phyloP scores from a whole-genome alignment of 2,329 filamentous ascomycete genomes.

The Didymosphaeria variabile region DNA sequence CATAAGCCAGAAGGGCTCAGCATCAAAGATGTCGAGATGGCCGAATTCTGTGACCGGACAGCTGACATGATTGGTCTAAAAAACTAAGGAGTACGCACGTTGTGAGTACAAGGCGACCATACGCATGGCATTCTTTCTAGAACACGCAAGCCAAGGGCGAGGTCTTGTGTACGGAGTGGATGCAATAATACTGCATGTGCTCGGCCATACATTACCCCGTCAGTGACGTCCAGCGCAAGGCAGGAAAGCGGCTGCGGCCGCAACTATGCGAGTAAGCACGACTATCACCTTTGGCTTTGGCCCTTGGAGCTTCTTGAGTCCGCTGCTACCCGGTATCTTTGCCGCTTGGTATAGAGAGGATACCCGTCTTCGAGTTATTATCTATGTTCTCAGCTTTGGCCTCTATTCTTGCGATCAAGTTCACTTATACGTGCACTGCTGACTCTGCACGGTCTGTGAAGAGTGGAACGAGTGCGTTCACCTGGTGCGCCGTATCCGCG shows the following conservation, averaged over 20 bases:
- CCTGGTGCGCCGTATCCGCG: neutral
- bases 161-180: neutral
- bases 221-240: neutral
- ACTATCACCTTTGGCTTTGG: neutral
- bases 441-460: neutral
- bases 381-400: neutral
- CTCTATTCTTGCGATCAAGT: neutral
- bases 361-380: neutral
- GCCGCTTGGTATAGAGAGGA: neutral
- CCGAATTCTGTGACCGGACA: slow-evolving; percentile 44
- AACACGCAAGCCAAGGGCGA: neutral
- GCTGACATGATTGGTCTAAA: slow-evolving; percentile 40
- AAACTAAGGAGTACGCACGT: neutral
- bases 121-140: neutral
- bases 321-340: neutral
- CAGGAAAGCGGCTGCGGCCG: slow-evolving; percentile 12
- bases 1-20: slow-evolving; percentile 46
- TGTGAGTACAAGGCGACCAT: neutral
- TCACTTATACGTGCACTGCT: neutral
- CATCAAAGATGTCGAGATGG: slow-evolving; percentile 48
- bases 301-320: neutral
- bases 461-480: neutral
- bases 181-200: neutral
- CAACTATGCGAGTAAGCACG: neutral
- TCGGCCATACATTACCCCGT: slow-evolving; percentile 2